phyloP scores from a whole-genome alignment of 2,329 filamentous ascomycete species.

The Xylaria sp. region DNA sequence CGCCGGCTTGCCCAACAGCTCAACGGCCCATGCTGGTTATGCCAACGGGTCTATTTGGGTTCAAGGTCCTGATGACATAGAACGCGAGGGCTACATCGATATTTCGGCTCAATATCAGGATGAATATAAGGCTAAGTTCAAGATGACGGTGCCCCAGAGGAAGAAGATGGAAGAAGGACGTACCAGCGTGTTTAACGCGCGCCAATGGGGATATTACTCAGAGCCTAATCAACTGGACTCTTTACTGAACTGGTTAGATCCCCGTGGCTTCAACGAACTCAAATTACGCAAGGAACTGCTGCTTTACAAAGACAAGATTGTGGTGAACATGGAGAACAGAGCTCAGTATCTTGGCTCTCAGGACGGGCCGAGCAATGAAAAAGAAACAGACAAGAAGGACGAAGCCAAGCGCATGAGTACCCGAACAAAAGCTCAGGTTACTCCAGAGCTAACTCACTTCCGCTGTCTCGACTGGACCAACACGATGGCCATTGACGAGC shows the following conservation, averaged over 20 bases:
- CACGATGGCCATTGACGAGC: constrained; percentile 65
- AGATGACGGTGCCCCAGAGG: constrained; percentile 85
- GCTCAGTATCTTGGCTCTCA: constrained; percentile 73
- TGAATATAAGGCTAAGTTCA: constrained; percentile 80
- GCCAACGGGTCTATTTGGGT: constrained; percentile 97
- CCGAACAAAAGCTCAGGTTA: constrained; percentile 59
- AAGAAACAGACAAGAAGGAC: constrained; percentile 52
- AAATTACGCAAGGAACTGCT: constrained; percentile 89
- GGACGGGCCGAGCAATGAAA: constrained; percentile 46
- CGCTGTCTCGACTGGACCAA: constrained; percentile 68
- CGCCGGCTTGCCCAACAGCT: constrained; percentile 85
- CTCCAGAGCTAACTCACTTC: constrained; percentile 59
- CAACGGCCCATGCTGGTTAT: constrained; percentile 86
- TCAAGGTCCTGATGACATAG: constrained; percentile 91
- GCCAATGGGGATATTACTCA: constrained; percentile 92
- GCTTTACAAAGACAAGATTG: constrained; percentile 79
- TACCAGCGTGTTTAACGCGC: constrained; percentile 79
- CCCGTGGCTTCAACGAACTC: constrained; percentile 84
- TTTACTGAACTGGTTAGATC: constrained; percentile 88
- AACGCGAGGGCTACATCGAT: constrained; percentile 87
- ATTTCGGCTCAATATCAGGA: constrained; percentile 75
- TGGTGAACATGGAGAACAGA: constrained; percentile 82
- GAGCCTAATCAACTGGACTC: constrained; percentile 81
- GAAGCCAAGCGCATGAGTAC: constrained; percentile 59
- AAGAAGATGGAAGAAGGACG: constrained; percentile 86